Conservation (phyloP, 495 filamentous ascomycete genomes). For the Tuber melanosporum region DNA sequence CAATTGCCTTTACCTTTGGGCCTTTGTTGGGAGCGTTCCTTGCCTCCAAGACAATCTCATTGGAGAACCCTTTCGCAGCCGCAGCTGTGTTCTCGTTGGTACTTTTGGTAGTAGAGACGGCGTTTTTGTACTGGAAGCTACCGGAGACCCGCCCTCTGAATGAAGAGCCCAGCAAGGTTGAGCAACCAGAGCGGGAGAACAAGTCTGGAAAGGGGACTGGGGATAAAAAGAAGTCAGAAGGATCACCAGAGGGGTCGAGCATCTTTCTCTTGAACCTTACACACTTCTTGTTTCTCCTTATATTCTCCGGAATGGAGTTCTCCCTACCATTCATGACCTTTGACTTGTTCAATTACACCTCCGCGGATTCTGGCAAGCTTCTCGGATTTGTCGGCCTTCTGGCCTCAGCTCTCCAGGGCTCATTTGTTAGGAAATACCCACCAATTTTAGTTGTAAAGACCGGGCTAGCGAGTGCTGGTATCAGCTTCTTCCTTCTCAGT, state of each 20-base stretch:
- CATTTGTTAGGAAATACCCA: constrained; percentile 70
- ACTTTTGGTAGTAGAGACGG: constrained; percentile 76
- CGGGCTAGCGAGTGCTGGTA: constrained; percentile 68
- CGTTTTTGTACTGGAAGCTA: constrained; percentile 77
- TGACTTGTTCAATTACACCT: constrained; percentile 77
- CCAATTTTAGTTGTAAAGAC: constrained; percentile 70
- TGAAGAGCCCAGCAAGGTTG: constrained; percentile 33
- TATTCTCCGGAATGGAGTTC: constrained; percentile 97
- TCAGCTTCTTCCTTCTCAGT: constrained; percentile 75
- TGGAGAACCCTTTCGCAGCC: constrained; percentile 80
- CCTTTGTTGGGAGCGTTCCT: constrained; percentile 84
- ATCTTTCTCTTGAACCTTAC: constrained; percentile 65
- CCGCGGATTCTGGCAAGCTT: constrained; percentile 72
- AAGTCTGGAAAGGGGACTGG: constrained; percentile 39
- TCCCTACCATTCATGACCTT: constrained; percentile 94
- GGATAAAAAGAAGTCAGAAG: constrained; percentile 26
- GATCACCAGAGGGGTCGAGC: constrained; percentile 17
- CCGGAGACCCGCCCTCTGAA: constrained; percentile 75
- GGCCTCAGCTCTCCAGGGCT: constrained; percentile 83
- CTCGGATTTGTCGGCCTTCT: constrained; percentile 88
- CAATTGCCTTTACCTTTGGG: constrained; percentile 92
- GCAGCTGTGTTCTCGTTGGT: constrained; percentile 77
- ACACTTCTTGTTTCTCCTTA: constrained; percentile 87
- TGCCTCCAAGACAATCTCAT: constrained; percentile 58
- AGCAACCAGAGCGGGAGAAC: constrained; percentile 33